Base-by-base conservation (phyloP, 306 rosid species). In the Leucaena leucocephala region DNA sequence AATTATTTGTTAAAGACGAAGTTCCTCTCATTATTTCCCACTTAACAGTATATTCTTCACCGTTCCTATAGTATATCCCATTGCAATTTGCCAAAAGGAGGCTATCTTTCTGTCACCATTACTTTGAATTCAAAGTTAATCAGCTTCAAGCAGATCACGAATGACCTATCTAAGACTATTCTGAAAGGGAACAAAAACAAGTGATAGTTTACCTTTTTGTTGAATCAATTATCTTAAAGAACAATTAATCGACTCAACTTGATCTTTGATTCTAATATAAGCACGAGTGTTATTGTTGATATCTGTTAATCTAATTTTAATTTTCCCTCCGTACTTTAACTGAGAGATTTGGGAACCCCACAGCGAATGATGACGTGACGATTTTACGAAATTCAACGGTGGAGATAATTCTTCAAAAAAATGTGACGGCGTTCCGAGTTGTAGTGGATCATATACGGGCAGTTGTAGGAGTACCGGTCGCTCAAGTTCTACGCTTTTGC, bases 401-500 rank as follows among this genome's bases (percentile, higher is more conserved):
- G 73, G 15, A 43, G 73, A 21, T 10, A 7, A 2, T 42, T 8
- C 13, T 39, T 19, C 50, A 19, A 15, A 67, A n/a, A 12, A 4
- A 10, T n/a, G 72, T n/a, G 45, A 69, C 1, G 27, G 42, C 13
- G 13, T 35, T 3, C 35, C 1, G 46, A 19, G 9, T 0, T n/a
- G 77, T 54, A 38, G 19, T 2, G 21, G 66, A 74, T 57, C 27
- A 10, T 58, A 11, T 21, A 22, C 57, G 40, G 21, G 62, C 39
- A 74, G 68, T 74, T 58, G 34, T 3, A 16, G 55, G 27, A 27
- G 27, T 27, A 27, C 27, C 27, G 27, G 59, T 61, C 71, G 59
- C 78, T 61, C 52, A 59, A 62, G 78, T 44, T 59, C 64, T 13
- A 75, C 43, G 78, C 55, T 19, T 21, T 9, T 40, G 72, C 50